Conservation (phyloP, 495 filamentous ascomycete genomes). For the Tirmania nivea region DNA sequence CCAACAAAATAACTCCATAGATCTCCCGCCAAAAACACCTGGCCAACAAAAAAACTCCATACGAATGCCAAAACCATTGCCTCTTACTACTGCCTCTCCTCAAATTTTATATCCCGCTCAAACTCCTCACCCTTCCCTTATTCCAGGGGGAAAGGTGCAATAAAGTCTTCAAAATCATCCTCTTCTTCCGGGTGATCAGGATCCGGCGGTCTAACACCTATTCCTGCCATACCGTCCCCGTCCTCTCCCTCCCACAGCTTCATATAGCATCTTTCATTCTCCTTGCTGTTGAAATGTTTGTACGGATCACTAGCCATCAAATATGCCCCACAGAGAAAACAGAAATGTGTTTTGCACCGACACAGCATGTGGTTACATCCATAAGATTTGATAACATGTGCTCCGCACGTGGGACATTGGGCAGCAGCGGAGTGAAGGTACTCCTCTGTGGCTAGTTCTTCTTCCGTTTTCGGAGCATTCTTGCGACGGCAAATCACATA, state of each 20-base stretch:
- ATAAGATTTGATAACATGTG: conserved; percentile 66
- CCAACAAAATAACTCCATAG: too few relatives aligned
- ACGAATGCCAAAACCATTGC: too few relatives aligned
- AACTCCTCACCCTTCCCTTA: too few relatives aligned
- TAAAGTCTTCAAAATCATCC: too few relatives aligned
- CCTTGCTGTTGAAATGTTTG: conserved; percentile 54
- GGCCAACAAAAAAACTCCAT: too few relatives aligned
- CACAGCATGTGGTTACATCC: conserved; percentile 99
- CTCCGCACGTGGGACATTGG: conserved; percentile 73
- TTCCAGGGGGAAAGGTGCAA: too few relatives aligned
- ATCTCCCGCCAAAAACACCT: too few relatives aligned
- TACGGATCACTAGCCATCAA: conserved; percentile 67
- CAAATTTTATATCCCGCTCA: too few relatives aligned
- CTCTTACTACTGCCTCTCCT: too few relatives aligned
- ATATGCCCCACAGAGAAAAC: conserved; percentile 82
- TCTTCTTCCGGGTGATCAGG: neutral
- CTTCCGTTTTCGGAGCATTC: conserved; percentile 45
- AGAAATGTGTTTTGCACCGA: conserved; percentile 78
- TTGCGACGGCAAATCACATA: conserved; percentile 38
- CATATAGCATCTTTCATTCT: conserved; percentile 47
- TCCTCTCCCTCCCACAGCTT: conserved; percentile 75
- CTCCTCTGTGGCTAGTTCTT: conserved; percentile 65
- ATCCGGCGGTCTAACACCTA: neutral
- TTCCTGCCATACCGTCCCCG: conserved; percentile 47
- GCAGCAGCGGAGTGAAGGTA: conserved; percentile 64